Base-by-base conservation (phyloP, 2,329 filamentous ascomycete species). In the Sarocladium oryzae region DNA sequence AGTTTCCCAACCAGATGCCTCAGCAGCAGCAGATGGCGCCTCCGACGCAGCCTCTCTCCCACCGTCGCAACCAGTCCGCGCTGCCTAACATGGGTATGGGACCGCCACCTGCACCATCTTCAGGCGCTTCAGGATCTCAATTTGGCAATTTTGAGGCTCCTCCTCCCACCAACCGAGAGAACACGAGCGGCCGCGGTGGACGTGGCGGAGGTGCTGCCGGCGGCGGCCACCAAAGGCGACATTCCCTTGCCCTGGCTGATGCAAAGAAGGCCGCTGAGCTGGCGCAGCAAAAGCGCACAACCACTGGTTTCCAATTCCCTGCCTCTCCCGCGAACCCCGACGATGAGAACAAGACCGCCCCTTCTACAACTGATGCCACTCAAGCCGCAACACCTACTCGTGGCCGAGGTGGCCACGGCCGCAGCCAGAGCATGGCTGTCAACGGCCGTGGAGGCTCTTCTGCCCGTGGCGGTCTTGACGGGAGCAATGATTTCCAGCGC, bases 41-140 rank as follows among this genome's bases (percentile, higher is more conserved):
- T 56, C 86, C 88, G 38, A 84, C 80, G 56, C 89, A 93, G 67
- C 85, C 88, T 57, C 76, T 85, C 60, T 85, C 89, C 69, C 93
- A 99, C 79, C 90, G 93, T 69, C 90, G 93, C 75, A 97, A 97
- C 77, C 92, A 96, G 73, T 97, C 93, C 66, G 92, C 92, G 65
- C 79, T 97, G 59, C 91, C 93, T 49, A 93, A 89, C 62, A 89
- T 96, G 79, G 83, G 85, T 55, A 88, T 95, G 82, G 89, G 89
- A 21, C 88, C 84, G 28, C 87, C 91, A 54, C 90, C 90, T 16
- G 92, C 93, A 52, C 93, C 93, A 55, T 95, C 93, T 16, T 95
- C 93, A 21, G 90, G 92, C 57, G 84, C 91, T 50, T 88, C 92
- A 52, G 89, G 88, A 52, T 79, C 84, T 40, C 71, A 70, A 51